A percentile compares a stretch with the other conserved stretches of the same genome.
Evolutionary conservation across 1,284 basidiomycete genomes (phyloP).

Genomic region (Cryptococcus hybrid): DNA sequence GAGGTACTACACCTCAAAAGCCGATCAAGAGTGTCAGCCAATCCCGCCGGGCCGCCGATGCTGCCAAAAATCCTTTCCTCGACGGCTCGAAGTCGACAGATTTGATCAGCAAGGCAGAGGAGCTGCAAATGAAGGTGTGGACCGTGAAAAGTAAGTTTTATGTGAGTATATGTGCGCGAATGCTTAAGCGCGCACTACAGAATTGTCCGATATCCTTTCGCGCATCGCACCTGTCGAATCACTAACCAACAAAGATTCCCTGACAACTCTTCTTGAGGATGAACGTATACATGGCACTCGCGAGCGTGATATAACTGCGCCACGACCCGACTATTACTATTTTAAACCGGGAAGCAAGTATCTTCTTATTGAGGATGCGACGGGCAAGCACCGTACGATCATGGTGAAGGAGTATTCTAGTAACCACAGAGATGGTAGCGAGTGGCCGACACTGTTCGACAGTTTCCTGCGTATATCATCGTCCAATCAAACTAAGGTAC

Average conservation of each 20-base stretch:
- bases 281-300: slow-evolving; percentile 83
- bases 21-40: slow-evolving; percentile 40
- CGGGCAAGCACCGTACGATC: slow-evolving; percentile 62
- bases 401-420: slow-evolving; percentile 56
- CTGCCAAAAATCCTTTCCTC: slow-evolving; percentile 38
- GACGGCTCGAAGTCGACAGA: slow-evolving; percentile 54
- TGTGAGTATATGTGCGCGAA: not conserved
- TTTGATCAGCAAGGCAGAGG: slow-evolving; percentile 70
- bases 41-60: slow-evolving; percentile 18
- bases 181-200: slow-evolving; percentile 15
- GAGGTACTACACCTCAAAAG: slow-evolving; percentile 49
- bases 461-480: slow-evolving; percentile 44
- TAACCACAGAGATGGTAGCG: slow-evolving; percentile 45
- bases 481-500: slow-evolving; percentile 22
- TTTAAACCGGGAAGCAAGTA: slow-evolving; percentile 77
- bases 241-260: slow-evolving; percentile 29
- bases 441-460: slow-evolving; percentile 56
- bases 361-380: slow-evolving; percentile 87
- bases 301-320: slow-evolving; percentile 87
- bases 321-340: slow-evolving; percentile 83
- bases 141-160: slow-evolving; percentile 64
- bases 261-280: slow-evolving; percentile 69
- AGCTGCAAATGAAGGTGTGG: slow-evolving; percentile 89
- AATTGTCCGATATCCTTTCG: slow-evolving; percentile 29
- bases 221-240: slow-evolving; percentile 54